Evolutionary conservation across 1,139 yeast species (phyloP), one percentile per base, ranked within the genome.

Genomic region (Yamadazyma oceani): DNA sequence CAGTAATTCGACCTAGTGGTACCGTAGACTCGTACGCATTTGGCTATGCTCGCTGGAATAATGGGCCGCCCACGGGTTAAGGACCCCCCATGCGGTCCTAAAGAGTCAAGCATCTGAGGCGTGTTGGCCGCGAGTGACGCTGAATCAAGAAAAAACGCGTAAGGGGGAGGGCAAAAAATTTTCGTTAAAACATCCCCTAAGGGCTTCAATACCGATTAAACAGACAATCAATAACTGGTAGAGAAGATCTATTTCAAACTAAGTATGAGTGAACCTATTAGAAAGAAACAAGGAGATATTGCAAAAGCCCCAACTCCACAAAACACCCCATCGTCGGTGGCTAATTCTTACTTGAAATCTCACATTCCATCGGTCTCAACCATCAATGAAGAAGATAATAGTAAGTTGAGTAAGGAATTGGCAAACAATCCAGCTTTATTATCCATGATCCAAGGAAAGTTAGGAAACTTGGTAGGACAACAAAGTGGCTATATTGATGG

Each of bases 241-340:
- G 16, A 7, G 5, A 27, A 11, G 11, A 10, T 26, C 13, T 8
- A 13, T 11, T 26, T 26, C 28, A 13, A 14, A 13, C 10, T 4
- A 3, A 26, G 13, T 14, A 82, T 82, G 87, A 70, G 83, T 42
- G 87, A 78, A 63, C 87, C 86, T 35, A 82, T 81, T 59, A 79
- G 79, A 66, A 74, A 67, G 63, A 76, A 81, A 57, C 66, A 79
- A 50, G 83, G 84, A 57, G 88, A 86, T 59, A 80, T 89, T 51
- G 85, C 95, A 50, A 82, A 84, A 58, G 98, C 98, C 4, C 98
- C 99, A 35, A 92, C 99, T 2, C 99, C 99, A 10, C 98, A 94
- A 60, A 92, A 92, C 73, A 92, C 99, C 1, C 99, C 99, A 17
- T 86, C 97, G 4, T 83, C 95, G 22, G 86, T 85, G 30, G 78